Evolutionary conservation across 257 asterid genomes (phyloP).

Genomic region (Solanum medicagineum): DNA sequence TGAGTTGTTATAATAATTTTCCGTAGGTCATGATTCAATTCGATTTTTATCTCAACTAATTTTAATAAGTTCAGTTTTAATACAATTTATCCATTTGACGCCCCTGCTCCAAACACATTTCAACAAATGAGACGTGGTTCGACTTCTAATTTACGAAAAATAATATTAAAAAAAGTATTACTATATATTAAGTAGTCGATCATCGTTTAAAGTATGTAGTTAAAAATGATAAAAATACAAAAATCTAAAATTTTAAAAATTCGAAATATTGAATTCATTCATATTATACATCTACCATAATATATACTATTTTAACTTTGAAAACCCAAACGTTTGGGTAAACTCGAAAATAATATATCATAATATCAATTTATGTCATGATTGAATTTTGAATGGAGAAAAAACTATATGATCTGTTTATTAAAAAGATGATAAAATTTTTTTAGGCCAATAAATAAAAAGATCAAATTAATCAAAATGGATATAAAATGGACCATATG

Average conservation of each 20-base stretch:
- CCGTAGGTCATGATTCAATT: no score
- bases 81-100: no score
- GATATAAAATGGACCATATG: neutral
- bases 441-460: neutral
- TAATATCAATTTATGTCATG: no score
- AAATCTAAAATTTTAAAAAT: neutral
- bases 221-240: neutral
- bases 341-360: neutral
- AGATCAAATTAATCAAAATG: neutral
- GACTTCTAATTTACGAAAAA: neutral
- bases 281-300: neutral
- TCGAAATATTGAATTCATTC: neutral
- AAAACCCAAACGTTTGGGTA: neutral
- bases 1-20: no score
- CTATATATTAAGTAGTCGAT: neutral
- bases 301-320: neutral
- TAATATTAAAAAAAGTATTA: neutral
- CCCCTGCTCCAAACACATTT: neutral
- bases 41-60: no score
- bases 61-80: no score
- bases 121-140: neutral
- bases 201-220: neutral
- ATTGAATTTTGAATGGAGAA: no score
- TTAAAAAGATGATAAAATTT: neutral
- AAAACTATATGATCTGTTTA: neutral